Base-by-base conservation (phyloP, 164 flowering plant species). In the Annona squamosa region DNA sequence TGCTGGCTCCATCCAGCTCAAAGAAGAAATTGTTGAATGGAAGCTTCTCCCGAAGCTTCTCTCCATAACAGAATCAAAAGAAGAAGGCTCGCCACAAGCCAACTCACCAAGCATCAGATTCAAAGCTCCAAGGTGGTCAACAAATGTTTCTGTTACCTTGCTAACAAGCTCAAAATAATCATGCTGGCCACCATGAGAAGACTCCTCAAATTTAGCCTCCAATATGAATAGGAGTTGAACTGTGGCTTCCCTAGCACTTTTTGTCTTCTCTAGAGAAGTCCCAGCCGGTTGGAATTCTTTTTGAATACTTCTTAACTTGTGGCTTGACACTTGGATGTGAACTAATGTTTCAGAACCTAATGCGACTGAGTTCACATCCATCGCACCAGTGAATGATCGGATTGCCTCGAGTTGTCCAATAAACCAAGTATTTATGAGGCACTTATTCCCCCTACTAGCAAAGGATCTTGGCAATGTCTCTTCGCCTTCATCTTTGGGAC, bases 1-100 rank as follows among this genome's bases (percentile, higher is more conserved):
- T 62, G 87, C 83, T 46, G 82, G 70, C 46, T 82, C 87, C 93
- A 96, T 86, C 98, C 98, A 93, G 80, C 87, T 84, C 81, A 93
- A 81, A 63, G 97, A 88, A 77, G 97, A 85, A 56, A 86, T 52
- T 67, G 85, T 70, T 46, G 82, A 72, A 68, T 69, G 46, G 46
- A 77, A 74, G 45, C 62, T 75, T 69, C 81, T 75, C 6, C 73
- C 70, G 18, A 76, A 79, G 17, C 65, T 46, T 71, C 70, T 83
- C 74, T 85, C 91, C 70, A 76, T 73, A 68, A 74, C 72, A 75
- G 84, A 79, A 80, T 75, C 73, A 52, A 87, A 68, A 66, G 80
- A 79, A 61, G 86, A 69, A 75, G 90, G 91, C 16, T 83, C 86
- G 64, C 92, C 94, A 73, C 84, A 65, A 44, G 80, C 79, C 79